Conservation (phyloP, 2,329 filamentous ascomycete genomes). For the Diplodia sapinea region DNA sequence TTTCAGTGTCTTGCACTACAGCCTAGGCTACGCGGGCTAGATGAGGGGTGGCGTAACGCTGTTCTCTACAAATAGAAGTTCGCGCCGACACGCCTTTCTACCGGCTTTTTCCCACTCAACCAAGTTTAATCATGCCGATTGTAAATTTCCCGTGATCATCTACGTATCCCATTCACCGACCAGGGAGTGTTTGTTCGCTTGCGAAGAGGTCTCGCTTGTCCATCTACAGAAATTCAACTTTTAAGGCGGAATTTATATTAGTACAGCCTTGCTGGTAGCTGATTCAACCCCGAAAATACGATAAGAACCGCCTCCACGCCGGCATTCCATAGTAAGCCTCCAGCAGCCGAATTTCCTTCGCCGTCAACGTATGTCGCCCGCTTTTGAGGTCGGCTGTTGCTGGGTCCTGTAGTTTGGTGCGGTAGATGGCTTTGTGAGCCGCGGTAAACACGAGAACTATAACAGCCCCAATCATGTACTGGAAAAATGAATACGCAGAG, state of each 20-base stretch:
- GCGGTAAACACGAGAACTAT: neutral
- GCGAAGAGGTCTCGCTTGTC: too few species aligned
- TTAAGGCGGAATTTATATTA: neutral
- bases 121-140: too few species aligned
- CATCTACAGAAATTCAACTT: too few species aligned
- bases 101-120: neutral
- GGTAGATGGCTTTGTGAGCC: conserved; percentile 1
- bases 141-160: too few species aligned
- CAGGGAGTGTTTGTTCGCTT: too few species aligned
- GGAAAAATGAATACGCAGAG: conserved; percentile 16
- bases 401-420: neutral
- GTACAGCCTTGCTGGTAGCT: neutral
- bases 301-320: neutral
- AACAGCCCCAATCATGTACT: conserved; percentile 21
- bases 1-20: neutral
- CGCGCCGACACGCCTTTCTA: neutral
- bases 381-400: conserved; percentile 1
- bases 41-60: neutral
- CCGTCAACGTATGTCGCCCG: neutral
- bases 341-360: neutral
- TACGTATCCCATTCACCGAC: too few species aligned
- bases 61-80: neutral
- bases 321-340: conserved; percentile 20
- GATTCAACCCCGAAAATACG: conserved; percentile 1
- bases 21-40: neutral